Percentiles rank a stretch among this genome's conserved stretches.
These are phyloP conservation scores for Malania oleifera DNA, from an alignment of 164 flowering plant species.

Conservation along the genomic window DNA sequence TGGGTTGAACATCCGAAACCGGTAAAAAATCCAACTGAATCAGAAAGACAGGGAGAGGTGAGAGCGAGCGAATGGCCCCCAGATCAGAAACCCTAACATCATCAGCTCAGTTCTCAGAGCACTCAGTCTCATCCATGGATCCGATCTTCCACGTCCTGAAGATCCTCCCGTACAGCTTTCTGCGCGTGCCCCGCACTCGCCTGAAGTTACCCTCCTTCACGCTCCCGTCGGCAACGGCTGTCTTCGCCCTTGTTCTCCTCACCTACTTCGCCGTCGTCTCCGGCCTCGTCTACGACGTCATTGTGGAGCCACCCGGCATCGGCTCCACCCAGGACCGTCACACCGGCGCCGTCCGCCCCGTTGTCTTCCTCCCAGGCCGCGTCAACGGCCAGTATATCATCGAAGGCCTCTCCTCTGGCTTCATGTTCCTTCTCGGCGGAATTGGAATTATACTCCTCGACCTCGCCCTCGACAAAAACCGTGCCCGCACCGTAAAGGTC, in stretches of 20 bases:
- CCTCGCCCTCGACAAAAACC: slow-evolving; percentile 67
- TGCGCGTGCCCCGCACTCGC: slow-evolving; percentile 82
- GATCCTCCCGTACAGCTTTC: slow-evolving; percentile 67
- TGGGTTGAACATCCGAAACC: no score
- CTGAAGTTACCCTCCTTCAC: slow-evolving; percentile 80
- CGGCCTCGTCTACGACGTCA: slow-evolving; percentile 93
- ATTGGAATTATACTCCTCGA: slow-evolving; percentile 78
- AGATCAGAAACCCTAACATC: slow-evolving; percentile 16
- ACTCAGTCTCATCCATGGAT: slow-evolving; percentile 37
- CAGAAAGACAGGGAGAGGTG: no score
- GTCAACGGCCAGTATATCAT: slow-evolving; percentile 99
- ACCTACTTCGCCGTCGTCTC: slow-evolving; percentile 96
- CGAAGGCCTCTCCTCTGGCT: slow-evolving; percentile 92
- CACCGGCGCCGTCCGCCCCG: slow-evolving; percentile 81
- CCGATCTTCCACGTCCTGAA: slow-evolving; percentile 61
- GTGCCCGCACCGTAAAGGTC: slow-evolving; percentile 58
- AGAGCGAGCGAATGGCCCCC: slow-evolving; percentile 25
- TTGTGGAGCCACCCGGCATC: slow-evolving; percentile 98
- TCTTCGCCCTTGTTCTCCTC: slow-evolving; percentile 68
- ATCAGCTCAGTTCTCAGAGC: slow-evolving; percentile 4
- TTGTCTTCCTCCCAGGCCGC: slow-evolving; percentile 83
- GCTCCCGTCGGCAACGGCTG: slow-evolving; percentile 81
- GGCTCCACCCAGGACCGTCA: slow-evolving; percentile 79
- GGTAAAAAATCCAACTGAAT: no score
- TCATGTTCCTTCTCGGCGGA: slow-evolving; percentile 98